Evolutionary conservation across 2,329 filamentous ascomycete genomes (phyloP).

Genomic region (Torrubiella hemipterigena): DNA sequence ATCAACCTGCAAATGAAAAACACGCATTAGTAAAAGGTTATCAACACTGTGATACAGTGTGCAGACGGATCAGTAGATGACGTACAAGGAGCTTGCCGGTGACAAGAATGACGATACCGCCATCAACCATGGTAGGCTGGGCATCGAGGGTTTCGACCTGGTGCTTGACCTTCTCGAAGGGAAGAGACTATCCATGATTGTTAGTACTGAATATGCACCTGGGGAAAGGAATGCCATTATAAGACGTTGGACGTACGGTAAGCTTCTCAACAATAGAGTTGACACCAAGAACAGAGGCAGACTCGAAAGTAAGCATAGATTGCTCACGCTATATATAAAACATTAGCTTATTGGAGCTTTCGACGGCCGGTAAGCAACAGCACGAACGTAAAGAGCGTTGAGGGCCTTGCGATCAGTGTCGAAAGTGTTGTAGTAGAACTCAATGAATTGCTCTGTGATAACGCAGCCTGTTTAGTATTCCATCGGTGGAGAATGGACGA

Average conservation of each 20-base stretch:
- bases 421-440: constrained; percentile 86
- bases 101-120: constrained; percentile 74
- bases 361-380: constrained; percentile 1
- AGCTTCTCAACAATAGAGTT: constrained; percentile 69
- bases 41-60: no score
- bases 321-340: constrained; percentile 49
- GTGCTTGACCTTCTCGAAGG: constrained; percentile 74
- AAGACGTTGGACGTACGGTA: constrained; percentile 41
- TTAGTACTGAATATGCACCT: no score
- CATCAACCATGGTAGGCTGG: constrained; percentile 56
- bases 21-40: constrained; percentile 4
- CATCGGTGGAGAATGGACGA: neutral
- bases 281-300: constrained; percentile 50
- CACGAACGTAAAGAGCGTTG: constrained; percentile 66
- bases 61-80: constrained; percentile 4
- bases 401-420: constrained; percentile 58
- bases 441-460: constrained; percentile 68
- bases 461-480: neutral
- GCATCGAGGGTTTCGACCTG: constrained; percentile 67
- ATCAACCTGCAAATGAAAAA: constrained; percentile 51
- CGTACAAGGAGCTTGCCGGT: constrained; percentile 76
- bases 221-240: no score
- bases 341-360: constrained; percentile 8
- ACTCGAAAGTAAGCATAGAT: constrained; percentile 94
- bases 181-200: constrained; percentile 59